Base-by-base conservation (phyloP, 257 asterid species). In the Forsythia suspensa region DNA sequence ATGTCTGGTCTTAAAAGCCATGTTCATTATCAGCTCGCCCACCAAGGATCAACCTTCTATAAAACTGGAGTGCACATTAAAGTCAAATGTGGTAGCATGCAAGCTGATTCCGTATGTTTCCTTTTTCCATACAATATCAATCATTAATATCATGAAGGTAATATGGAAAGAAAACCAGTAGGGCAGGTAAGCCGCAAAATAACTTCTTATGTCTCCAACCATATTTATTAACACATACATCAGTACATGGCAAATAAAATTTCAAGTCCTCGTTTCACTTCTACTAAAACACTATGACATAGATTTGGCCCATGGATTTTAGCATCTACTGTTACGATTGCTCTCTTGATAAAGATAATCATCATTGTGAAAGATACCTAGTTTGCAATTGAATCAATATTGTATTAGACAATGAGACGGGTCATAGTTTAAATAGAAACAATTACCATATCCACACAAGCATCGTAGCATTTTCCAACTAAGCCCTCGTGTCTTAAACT, bases 271-370 rank as follows among this genome's bases (percentile, higher is more conserved):
- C 39, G 44, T 61, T 16, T 46, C 38, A 43, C 24, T 20, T 73
- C 73, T 68, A 77, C n/a, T 59, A 15, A 63, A 70, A 61, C 71
- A 72, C 42, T 73, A 73, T 44, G 67, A 76, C 57, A 61, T 70
- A 44, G 24, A 43, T 43, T 46, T 13, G 24, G 34, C 66, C 75
- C 63, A 80, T 41, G 10, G 52, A 65, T 41, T 57, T 34, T 38
- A 44, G 24, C 41, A 73, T 51, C 9, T 72, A 34, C 36, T 59
- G 2, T 5, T 55, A 55, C 21, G 24, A 55, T 10, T 48, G 57
- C 57, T 48, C 57, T 40, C 42, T 40, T 40, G 5, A 40, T 40
- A 40, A 40, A 3, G 42, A 15, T 48, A 15, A 48, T 4, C n/a
- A 13, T 4, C n/a, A 48, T 13, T 11, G 40, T 71, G 34, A 29